Percentiles rank a stretch among this genome's conserved stretches.
Evolutionary conservation across 2,329 filamentous ascomycete genomes (phyloP).

Genomic region (Pseudogymnoascus sp.): DNA sequence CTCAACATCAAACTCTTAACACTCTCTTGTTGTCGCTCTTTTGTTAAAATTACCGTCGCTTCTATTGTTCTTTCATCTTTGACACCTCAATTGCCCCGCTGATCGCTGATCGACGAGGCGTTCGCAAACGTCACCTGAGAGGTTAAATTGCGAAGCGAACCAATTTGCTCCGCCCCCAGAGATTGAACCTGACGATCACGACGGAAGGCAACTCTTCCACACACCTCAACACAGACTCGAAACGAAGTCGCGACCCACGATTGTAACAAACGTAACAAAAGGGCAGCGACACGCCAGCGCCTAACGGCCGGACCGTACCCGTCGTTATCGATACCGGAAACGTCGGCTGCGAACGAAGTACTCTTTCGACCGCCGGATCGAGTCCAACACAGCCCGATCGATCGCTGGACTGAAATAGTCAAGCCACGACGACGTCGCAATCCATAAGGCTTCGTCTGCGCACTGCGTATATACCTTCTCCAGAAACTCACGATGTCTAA

Average conservation of each 20-base stretch:
- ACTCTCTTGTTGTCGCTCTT: not conserved
- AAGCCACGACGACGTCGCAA: not conserved
- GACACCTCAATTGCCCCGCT: not conserved
- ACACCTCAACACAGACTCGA: not conserved
- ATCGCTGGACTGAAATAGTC: not conserved
- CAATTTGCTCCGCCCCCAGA: not conserved
- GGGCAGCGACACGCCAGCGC: slow-evolving; percentile 4
- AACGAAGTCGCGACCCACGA: not conserved
- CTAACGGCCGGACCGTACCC: slow-evolving; percentile 7
- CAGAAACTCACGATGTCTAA: slow-evolving; percentile 1
- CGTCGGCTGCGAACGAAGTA: slow-evolving; percentile 6
- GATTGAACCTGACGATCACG: slow-evolving; percentile 5
- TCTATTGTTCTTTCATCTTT: not conserved
- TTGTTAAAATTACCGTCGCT: not conserved
- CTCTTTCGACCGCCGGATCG: not conserved
- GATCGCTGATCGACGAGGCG: not conserved
- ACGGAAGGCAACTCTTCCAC: not conserved
- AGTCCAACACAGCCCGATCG: not conserved
- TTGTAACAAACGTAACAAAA: not conserved
- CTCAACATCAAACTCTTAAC: not conserved
- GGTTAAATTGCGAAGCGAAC: slow-evolving; percentile 4
- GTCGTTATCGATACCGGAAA: slow-evolving; percentile 4
- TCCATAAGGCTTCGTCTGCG: not conserved
- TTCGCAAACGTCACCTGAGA: not conserved
- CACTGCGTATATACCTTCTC: not conserved